These are phyloP conservation scores for Herpetomonas tarakana DNA, from an alignment of 208 protist genomes.

Conservation along the genomic window DNA sequence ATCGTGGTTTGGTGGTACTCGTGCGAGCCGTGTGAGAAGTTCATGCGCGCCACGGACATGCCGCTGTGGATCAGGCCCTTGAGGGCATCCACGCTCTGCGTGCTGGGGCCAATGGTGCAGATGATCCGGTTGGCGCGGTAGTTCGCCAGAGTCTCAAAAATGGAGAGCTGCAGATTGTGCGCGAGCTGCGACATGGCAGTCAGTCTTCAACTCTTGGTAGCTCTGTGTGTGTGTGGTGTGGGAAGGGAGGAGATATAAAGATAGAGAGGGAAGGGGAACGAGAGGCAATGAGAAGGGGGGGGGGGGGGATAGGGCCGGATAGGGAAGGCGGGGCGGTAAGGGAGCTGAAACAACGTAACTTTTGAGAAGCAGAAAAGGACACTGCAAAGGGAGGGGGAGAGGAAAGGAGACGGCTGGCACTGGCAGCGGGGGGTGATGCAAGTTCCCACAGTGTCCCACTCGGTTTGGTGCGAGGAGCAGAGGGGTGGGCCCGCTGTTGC, in stretches of 20 bases:
- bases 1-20: constrained; percentile 95
- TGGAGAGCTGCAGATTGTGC: constrained; percentile 85
- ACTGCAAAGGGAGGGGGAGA: too few relatives aligned
- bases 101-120: constrained; percentile 96
- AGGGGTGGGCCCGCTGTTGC: too few relatives aligned
- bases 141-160: constrained; percentile 81
- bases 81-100: constrained; percentile 92
- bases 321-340: too few relatives aligned
- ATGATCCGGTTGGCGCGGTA: constrained; percentile 93
- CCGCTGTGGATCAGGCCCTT: constrained; percentile 93
- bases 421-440: too few relatives aligned
- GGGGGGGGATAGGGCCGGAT: background rate
- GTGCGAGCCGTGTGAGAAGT: constrained; percentile 98
- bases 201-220: too few relatives aligned
- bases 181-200: constrained; percentile 90
- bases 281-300: background rate
- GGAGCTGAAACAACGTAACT: too few relatives aligned
- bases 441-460: too few relatives aligned
- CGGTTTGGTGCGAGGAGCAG: too few relatives aligned
- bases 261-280: constrained; percentile 3
- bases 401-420: too few relatives aligned
- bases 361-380: too few relatives aligned
- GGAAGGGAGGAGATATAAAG: constrained; percentile 4
- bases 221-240: too few relatives aligned
- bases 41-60: constrained; percentile 97